Evolutionary conservation across 768 basidiomycete species (phyloP).

Genomic region (Dacryopinax primogenitus): DNA sequence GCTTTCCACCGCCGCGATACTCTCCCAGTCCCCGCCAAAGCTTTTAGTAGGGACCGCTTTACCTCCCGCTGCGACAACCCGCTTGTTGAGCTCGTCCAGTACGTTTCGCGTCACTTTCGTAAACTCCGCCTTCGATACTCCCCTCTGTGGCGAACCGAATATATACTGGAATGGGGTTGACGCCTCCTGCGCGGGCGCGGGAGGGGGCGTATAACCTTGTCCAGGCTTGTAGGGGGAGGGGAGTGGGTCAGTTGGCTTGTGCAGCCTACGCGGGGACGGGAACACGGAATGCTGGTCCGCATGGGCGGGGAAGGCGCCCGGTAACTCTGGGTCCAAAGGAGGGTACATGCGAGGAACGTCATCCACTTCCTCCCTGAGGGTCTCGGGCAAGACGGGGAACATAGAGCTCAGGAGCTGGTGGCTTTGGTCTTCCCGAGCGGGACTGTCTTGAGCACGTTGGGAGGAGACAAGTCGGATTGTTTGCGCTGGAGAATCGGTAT

Average conservation of each 20-base stretch:
- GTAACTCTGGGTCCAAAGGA: no score
- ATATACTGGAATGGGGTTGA: conserved; percentile 41
- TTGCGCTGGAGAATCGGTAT: no score
- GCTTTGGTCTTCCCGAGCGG: no score
- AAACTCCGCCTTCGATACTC: conserved; percentile 54
- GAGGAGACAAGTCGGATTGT: not conserved
- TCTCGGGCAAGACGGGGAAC: not conserved
- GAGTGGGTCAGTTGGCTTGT: conserved; percentile 35
- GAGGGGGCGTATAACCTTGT: no score
- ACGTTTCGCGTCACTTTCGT: conserved; percentile 52
- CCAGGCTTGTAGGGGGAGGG: conserved; percentile 25
- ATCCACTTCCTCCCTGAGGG: no score
- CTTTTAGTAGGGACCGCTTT: not conserved
- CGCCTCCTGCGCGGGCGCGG: conserved; percentile 22
- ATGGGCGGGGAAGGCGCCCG: no score
- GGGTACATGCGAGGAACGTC: no score
- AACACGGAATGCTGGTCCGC: not conserved
- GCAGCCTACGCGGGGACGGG: no score
- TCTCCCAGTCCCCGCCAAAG: conserved; percentile 12
- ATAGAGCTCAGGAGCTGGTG: not conserved
- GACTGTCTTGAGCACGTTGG: not conserved
- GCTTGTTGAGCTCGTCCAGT: conserved; percentile 69
- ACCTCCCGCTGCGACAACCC: conserved; percentile 43
- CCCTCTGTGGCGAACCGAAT: conserved; percentile 52
- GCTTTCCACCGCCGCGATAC: no score